Percentiles rank a stretch among this genome's conserved stretches.
Conservation (phyloP, 371 early-diverging fungal genomes). For the Scutellospora calospora region DNA sequence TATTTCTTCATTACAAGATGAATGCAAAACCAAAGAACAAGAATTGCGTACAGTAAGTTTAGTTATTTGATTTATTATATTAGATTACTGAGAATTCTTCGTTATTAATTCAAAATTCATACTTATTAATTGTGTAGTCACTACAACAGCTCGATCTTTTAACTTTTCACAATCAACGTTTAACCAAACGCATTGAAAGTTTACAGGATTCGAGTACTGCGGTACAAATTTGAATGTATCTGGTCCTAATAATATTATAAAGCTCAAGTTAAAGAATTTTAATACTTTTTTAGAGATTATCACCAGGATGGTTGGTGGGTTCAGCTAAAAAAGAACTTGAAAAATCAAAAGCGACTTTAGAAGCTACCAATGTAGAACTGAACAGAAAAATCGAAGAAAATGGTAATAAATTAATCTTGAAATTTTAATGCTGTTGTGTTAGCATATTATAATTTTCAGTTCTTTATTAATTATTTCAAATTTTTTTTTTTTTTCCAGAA, state of each 20-base stretch:
- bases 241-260: background rate
- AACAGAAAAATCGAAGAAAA: conserved; percentile 70
- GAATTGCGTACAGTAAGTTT: conserved; percentile 66
- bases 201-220: conserved; percentile 63
- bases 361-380: conserved; percentile 62
- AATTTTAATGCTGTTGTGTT: background rate
- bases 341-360: conserved; percentile 61
- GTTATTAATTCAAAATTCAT: background rate
- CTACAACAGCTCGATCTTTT: conserved; percentile 68
- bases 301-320: conserved; percentile 52
- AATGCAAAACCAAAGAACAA: conserved; percentile 72
- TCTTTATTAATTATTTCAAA: background rate
- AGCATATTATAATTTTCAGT: background rate
- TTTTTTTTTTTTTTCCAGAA: conserved; percentile 50
- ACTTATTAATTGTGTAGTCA: conserved; percentile 46
- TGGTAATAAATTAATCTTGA: conserved; percentile 51
- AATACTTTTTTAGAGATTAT: background rate
- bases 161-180: conserved; percentile 70
- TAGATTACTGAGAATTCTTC: background rate
- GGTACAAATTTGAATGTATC: conserved; percentile 39
- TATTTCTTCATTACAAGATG: conserved; percentile 63
- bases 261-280: background rate
- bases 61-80: background rate
- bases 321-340: conserved; percentile 72
- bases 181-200: conserved; percentile 71